Evolutionary conservation across 495 filamentous ascomycete species (phyloP).

Genomic region (Talaromyces liani): DNA sequence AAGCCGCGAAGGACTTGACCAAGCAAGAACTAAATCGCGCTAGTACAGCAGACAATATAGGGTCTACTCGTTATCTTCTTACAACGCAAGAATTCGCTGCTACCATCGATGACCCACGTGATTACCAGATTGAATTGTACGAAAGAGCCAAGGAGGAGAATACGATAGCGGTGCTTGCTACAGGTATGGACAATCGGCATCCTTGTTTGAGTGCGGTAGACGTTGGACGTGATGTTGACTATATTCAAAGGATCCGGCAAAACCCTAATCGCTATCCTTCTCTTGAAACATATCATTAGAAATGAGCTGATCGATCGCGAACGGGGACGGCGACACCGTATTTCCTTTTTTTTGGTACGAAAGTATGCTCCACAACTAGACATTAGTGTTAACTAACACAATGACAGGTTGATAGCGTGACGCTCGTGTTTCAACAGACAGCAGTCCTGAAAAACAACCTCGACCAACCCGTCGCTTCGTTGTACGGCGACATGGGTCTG

Average conservation of each 20-base stretch:
- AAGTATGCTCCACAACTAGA: background rate
- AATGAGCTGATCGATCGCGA: slow-evolving; percentile 68
- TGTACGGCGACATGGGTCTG: slow-evolving; percentile 66
- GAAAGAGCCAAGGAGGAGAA: slow-evolving; percentile 82
- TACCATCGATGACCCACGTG: slow-evolving; percentile 62
- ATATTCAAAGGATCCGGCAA: slow-evolving; percentile 75
- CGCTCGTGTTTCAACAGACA: slow-evolving; percentile 85
- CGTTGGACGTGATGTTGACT: background rate
- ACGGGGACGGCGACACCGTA: slow-evolving; percentile 49
- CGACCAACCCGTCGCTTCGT: slow-evolving; percentile 67
- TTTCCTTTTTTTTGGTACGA: slow-evolving; percentile 79
- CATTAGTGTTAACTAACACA: slow-evolving; percentile 4
- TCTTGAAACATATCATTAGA: slow-evolving; percentile 71
- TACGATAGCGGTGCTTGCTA: slow-evolving; percentile 93
- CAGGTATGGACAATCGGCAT: slow-evolving; percentile 44
- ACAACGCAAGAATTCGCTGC: slow-evolving; percentile 29
- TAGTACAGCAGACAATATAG: slow-evolving; percentile 22
- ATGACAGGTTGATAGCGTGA: slow-evolving; percentile 71
- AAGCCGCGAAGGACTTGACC: slow-evolving; percentile 27
- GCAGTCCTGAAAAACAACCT: slow-evolving; percentile 78
- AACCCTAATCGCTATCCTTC: slow-evolving; percentile 85
- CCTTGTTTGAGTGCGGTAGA: background rate
- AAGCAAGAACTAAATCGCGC: slow-evolving; percentile 21
- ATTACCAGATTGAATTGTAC: slow-evolving; percentile 91
- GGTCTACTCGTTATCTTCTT: slow-evolving; percentile 37